A percentile compares a stretch with the other conserved stretches of the same genome.
Evolutionary conservation across 2,329 filamentous ascomycete genomes (phyloP).

Genomic region (Thelonectria olida): DNA sequence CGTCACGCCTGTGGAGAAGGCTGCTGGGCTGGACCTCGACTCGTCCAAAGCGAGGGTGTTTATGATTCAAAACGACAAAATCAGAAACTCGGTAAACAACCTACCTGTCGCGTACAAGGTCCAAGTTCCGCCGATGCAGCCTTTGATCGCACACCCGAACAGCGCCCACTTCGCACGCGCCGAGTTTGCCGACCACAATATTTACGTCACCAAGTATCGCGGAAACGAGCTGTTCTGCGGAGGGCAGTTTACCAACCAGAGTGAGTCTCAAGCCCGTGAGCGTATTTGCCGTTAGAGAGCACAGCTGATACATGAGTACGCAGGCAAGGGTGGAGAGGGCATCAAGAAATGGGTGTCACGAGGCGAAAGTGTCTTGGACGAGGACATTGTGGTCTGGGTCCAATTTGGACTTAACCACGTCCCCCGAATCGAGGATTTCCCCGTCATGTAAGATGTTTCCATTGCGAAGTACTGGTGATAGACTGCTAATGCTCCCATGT

Average conservation of each 20-base stretch:
- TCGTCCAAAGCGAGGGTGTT: slow-evolving; percentile 11
- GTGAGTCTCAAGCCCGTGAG: slow-evolving; percentile 6
- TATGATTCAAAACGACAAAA: slow-evolving; percentile 8
- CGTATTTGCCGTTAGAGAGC: no score
- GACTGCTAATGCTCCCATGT: no score
- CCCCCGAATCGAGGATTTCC: slow-evolving; percentile 65
- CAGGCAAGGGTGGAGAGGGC: slow-evolving; percentile 8
- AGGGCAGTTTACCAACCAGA: slow-evolving; percentile 60
- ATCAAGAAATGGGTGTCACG: slow-evolving; percentile 52
- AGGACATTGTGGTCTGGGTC: slow-evolving; percentile 65
- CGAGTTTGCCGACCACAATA: slow-evolving; percentile 21
- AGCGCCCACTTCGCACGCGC: slow-evolving; percentile 7
- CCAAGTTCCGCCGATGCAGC: slow-evolving; percentile 12
- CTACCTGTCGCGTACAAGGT: slow-evolving; percentile 11
- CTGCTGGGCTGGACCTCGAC: slow-evolving; percentile 14
- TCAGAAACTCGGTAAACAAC: slow-evolving; percentile 15
- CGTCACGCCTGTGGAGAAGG: slow-evolving; percentile 11
- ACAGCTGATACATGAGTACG: neutral
- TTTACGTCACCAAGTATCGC: slow-evolving; percentile 47
- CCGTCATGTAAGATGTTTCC: slow-evolving; percentile 54
- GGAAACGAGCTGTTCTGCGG: slow-evolving; percentile 69
- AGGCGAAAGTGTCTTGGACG: slow-evolving; percentile 63
- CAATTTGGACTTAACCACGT: slow-evolving; percentile 66
- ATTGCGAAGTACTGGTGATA: no score
- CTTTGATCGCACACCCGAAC: slow-evolving; percentile 4